A percentile compares a stretch with the other conserved stretches of the same genome.
phyloP scores from a whole-genome alignment of 768 basidiomycete genomes.

The Cystobasidium ongulense region DNA sequence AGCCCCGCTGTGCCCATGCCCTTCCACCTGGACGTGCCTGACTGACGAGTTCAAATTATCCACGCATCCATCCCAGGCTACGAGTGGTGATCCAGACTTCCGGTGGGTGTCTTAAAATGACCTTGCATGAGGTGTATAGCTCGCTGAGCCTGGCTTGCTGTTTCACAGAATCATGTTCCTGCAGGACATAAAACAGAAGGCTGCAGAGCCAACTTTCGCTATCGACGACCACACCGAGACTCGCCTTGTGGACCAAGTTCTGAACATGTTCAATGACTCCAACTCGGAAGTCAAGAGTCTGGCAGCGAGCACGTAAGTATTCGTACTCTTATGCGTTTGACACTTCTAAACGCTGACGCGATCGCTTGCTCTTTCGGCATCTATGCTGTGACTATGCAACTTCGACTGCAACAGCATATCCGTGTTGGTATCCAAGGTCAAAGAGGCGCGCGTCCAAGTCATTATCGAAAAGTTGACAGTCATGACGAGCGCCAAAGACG shows the following conservation, averaged over 20 bases:
- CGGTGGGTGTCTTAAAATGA: not conserved
- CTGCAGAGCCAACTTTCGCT: conserved; percentile 66
- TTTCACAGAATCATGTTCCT: conserved; percentile 69
- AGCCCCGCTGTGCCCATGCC: not conserved
- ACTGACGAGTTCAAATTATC: not conserved
- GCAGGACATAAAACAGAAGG: conserved; percentile 83
- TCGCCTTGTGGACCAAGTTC: conserved; percentile 72
- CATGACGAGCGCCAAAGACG: conserved; percentile 73
- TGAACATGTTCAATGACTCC: conserved; percentile 80
- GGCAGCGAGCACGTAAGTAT: conserved; percentile 85
- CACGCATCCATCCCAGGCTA: not conserved
- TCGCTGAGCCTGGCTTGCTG: not conserved
- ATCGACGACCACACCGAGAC: conserved; percentile 79
- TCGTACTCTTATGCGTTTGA: not conserved
- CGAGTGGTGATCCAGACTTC: conserved; percentile 23
- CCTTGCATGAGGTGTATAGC: not conserved
- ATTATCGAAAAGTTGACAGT: conserved; percentile 84
- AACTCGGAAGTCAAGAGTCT: conserved; percentile 98
- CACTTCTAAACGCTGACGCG: not conserved
- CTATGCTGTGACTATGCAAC: not conserved
- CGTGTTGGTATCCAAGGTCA: conserved; percentile 79
- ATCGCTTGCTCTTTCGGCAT: not conserved
- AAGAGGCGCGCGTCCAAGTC: conserved; percentile 68
- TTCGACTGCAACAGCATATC: conserved; percentile 57
- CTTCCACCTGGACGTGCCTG: not conserved